These are phyloP conservation scores for Sabuloglossum arenarium DNA, from an alignment of 495 filamentous ascomycete species.

Conservation along the genomic window DNA sequence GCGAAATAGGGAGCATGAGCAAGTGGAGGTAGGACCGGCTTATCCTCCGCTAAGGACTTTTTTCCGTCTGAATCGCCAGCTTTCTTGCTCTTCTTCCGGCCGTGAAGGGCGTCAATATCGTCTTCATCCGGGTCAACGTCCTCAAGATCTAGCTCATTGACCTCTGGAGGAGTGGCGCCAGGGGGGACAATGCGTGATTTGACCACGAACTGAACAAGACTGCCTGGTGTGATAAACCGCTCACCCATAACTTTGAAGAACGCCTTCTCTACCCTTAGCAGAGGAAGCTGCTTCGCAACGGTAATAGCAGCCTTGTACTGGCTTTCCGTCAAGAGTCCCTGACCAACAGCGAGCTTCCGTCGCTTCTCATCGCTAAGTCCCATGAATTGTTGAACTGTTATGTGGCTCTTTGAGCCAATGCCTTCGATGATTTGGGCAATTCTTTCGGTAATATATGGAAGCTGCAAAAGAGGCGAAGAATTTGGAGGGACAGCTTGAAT, in stretches of 20 bases:
- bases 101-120: slow-evolving; percentile 72
- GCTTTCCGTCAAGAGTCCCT: slow-evolving; percentile 46
- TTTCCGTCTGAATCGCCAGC: slow-evolving; percentile 37
- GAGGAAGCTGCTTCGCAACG: slow-evolving; percentile 64
- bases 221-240: slow-evolving; percentile 76
- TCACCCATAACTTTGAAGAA: slow-evolving; percentile 98
- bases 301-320: slow-evolving; percentile 56
- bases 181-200: slow-evolving; percentile 91
- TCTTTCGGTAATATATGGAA: slow-evolving; percentile 65
- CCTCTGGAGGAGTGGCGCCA: slow-evolving; percentile 46
- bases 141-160: slow-evolving; percentile 60
- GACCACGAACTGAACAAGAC: slow-evolving; percentile 79
- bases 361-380: slow-evolving; percentile 51
- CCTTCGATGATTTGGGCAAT: slow-evolving; percentile 61
- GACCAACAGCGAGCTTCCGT: slow-evolving; percentile 42
- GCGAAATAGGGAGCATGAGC: slow-evolving; percentile 77
- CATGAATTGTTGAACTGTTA: slow-evolving; percentile 77
- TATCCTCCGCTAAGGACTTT: slow-evolving; percentile 21
- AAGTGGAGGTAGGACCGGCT: slow-evolving; percentile 56
- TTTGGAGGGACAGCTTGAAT: slow-evolving; percentile 75
- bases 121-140: slow-evolving; percentile 87
- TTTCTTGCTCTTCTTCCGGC: slow-evolving; percentile 41
- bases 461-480: slow-evolving; percentile 73
- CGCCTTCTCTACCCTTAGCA: slow-evolving; percentile 68
- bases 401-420: slow-evolving; percentile 45